Conservation (phyloP, 2,329 filamentous ascomycete genomes). For the Endocalyx cinctus region DNA sequence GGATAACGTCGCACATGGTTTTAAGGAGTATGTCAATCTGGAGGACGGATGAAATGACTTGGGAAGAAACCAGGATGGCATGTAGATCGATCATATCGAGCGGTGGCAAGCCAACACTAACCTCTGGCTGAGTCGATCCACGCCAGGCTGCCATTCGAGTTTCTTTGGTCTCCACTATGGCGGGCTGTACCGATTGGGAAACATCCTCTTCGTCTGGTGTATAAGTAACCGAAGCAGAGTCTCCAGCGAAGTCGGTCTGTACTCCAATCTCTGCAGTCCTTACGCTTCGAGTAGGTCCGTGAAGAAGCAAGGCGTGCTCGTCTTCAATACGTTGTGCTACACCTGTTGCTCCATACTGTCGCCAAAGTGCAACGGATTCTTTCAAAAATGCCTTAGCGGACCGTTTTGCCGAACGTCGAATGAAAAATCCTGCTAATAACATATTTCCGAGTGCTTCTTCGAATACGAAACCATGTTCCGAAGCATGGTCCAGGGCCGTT, state of each 20-base stretch:
- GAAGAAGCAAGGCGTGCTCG: constrained; percentile 63
- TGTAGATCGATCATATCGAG: constrained; percentile 81
- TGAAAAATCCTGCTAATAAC: constrained; percentile 67
- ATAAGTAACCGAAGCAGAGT: constrained; percentile 49
- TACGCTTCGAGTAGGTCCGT: constrained; percentile 54
- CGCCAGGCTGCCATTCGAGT: constrained; percentile 61
- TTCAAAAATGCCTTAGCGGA: constrained; percentile 65
- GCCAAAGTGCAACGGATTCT: constrained; percentile 64
- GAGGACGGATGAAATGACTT: constrained; percentile 74
- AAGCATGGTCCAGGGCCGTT: constrained; percentile 65
- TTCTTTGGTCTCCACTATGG: constrained; percentile 46
- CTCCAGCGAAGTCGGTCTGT: constrained; percentile 67
- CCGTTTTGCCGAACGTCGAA: constrained; percentile 59
- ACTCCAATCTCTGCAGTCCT: constrained; percentile 59
- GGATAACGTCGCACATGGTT: constrained; percentile 77
- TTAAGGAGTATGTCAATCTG: constrained; percentile 71
- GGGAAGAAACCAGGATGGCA: constrained; percentile 72
- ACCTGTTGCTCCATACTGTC: constrained; percentile 64
- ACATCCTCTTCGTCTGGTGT: constrained; percentile 39
- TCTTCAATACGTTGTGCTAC: constrained; percentile 64
- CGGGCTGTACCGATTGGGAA: constrained; percentile 37
- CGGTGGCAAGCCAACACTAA: constrained; percentile 61
- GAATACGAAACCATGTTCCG: constrained; percentile 61
- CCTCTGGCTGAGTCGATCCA: constrained; percentile 54
- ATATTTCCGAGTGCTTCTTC: constrained; percentile 73